These are phyloP conservation scores for Guillardia theta DNA, from an alignment of 78 protist species.

Conservation along the genomic window DNA sequence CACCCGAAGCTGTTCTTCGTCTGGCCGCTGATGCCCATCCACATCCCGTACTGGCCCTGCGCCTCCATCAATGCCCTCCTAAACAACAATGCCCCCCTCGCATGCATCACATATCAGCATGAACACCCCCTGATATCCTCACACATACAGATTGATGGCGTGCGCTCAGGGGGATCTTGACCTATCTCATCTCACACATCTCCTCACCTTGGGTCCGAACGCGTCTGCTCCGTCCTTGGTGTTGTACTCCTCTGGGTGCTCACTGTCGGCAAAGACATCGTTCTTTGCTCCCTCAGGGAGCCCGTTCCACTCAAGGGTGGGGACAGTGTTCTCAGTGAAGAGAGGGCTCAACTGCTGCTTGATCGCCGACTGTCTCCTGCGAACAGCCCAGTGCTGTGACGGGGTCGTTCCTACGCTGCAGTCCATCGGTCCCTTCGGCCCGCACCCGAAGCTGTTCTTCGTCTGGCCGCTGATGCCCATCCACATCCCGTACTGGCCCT, in stretches of 20 bases:
- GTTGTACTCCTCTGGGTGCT: background rate
- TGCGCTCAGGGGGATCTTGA: too few species aligned
- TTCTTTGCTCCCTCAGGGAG: background rate
- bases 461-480: constrained; percentile 23
- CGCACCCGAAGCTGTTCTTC: constrained; percentile 6
- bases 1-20: constrained; percentile 18
- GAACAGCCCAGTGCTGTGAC: background rate
- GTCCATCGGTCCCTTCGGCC: background rate
- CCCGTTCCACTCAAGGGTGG: background rate
- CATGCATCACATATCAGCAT: too few species aligned
- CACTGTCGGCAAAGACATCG: background rate
- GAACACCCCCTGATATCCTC: too few species aligned
- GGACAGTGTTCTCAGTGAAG: background rate
- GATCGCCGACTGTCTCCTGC: background rate
- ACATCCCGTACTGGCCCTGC: constrained; percentile 16
- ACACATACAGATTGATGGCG: too few species aligned
- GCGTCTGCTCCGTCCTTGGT: background rate
- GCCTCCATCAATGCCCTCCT: too few species aligned
- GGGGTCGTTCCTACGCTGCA: background rate
- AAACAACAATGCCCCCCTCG: too few species aligned
- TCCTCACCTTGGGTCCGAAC: background rate
- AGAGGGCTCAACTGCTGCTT: background rate
- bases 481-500: constrained; percentile 21
- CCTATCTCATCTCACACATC: too few species aligned
- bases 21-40: background rate